Base-by-base conservation (phyloP, 768 basidiomycete genomes). In the Stropharia rugosoannulata region DNA sequence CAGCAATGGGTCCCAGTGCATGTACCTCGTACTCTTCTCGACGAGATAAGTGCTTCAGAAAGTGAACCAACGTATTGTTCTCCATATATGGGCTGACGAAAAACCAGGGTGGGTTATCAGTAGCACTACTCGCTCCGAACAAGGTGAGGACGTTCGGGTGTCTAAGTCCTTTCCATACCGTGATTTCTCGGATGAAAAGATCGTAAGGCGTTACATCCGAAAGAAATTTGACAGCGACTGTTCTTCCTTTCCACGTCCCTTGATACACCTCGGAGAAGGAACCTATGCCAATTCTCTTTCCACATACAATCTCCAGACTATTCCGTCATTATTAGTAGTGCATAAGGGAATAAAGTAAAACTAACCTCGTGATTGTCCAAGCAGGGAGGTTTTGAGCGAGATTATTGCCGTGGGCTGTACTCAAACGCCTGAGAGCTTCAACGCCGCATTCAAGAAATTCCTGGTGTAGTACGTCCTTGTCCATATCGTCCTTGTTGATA, bases 261-360 rank as follows among this genome's bases (percentile, higher is more conserved):
- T 79, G 74, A 66, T 85, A 90, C 5, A 92, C 88, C 51, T 85
- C 80, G 7, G 87, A 87, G 71, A 90, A 89, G 68, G 79, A 84
- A 0, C 90, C 89, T 32, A 81, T 65, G 1, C 89, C 86, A 55
- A 93, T 82, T 62, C 83, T 80, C 49, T 76, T 72, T 35, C 84
- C 83, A 5, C 80, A 78, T 48, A 84, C 83, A 27, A 92, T 80
- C 67, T 93, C 91, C 59, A 53, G 10, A 27, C 41, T 46, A 48
- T 35, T 37, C 45, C 22, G 22, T 51, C 22, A 38, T 40, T 5
- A 45, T 36, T n/a, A 27, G 18, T 2, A 46, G 35, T 16, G 16
- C 15, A 25, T 40, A 11, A 41, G 48, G n/a, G 16, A 27, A 40
- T 40, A 39, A 18, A 9, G 16, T 49, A 36, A 49, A 29, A 52